A percentile compares a stretch with the other conserved stretches of the same genome.
Evolutionary conservation across 1,284 basidiomycete genomes (phyloP).

Genomic region (Albatrellus sp.): DNA sequence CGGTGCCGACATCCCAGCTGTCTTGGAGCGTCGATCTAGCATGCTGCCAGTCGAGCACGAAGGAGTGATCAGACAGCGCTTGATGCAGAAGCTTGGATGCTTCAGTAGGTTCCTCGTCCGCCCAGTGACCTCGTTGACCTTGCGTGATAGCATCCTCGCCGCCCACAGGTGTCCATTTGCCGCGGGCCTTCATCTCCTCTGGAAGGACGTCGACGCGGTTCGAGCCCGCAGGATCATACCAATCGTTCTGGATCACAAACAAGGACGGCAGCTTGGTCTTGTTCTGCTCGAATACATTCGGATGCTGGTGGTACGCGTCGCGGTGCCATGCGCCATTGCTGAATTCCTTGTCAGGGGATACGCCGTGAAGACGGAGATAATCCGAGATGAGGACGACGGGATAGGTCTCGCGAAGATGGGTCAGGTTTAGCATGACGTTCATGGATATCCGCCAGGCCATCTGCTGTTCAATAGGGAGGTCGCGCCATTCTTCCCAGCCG

Average conservation of each 20-base stretch:
- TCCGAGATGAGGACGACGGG: constrained; percentile 27
- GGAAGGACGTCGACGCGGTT: constrained; percentile 25
- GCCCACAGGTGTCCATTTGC: constrained; percentile 13
- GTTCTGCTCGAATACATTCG: constrained; percentile 11
- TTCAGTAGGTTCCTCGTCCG: not conserved
- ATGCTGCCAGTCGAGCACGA: constrained; percentile 4
- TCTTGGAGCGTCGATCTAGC: constrained; percentile 3
- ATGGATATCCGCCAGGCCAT: constrained; percentile 28
- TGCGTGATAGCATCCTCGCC: constrained; percentile 10
- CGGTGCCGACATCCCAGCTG: constrained; percentile 13
- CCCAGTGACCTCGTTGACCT: constrained; percentile 13
- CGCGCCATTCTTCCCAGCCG: constrained; percentile 26
- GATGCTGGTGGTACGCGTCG: constrained; percentile 15
- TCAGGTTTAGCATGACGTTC: constrained; percentile 32
- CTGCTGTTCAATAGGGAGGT: constrained; percentile 26
- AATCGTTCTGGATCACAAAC: constrained; percentile 23
- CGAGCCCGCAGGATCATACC: constrained; percentile 22
- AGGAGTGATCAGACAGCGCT: constrained; percentile 1
- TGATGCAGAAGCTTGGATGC: constrained; percentile 1
- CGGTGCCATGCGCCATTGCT: constrained; percentile 26
- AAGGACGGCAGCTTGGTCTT: constrained; percentile 15
- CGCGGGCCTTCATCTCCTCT: constrained; percentile 20
- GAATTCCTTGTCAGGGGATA: constrained; percentile 20
- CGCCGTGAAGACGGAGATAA: constrained; percentile 27
- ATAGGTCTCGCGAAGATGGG: constrained; percentile 24